phyloP scores from a whole-genome alignment of 768 basidiomycete genomes.

The Boletus insuetus region DNA sequence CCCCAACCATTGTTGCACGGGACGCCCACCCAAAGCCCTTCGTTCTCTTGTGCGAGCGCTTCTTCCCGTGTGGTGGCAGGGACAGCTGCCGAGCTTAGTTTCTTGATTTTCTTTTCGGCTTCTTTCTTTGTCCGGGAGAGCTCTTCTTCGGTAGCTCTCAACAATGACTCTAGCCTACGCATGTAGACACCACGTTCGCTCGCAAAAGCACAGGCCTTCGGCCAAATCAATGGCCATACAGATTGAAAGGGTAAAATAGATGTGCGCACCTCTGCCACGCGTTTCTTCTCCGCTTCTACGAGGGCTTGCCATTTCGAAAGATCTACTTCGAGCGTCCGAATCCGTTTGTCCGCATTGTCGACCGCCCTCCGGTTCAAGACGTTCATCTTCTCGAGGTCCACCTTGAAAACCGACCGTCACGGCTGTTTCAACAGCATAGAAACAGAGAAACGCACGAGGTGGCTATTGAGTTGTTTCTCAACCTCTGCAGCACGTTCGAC shows the following conservation, averaged over 20 bases:
- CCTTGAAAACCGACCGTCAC: conserved; percentile 23
- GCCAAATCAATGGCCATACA: background rate
- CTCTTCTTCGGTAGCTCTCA: conserved; percentile 42
- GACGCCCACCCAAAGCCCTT: conserved; percentile 53
- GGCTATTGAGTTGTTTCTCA: conserved; percentile 56
- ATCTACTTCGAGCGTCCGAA: conserved; percentile 32
- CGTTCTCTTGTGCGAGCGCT: conserved; percentile 47
- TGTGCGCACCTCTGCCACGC: conserved; percentile 39
- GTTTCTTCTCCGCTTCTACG: conserved; percentile 39
- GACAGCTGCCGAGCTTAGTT: conserved; percentile 32
- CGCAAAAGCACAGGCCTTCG: conserved; percentile 30
- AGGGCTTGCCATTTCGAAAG: conserved; percentile 32
- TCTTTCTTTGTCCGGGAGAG: conserved; percentile 47
- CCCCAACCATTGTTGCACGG: too few species aligned
- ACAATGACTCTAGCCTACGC: conserved; percentile 20
- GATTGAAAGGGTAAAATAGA: background rate
- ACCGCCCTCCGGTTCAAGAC: conserved; percentile 30
- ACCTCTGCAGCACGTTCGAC: conserved; percentile 65
- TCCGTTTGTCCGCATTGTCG: conserved; percentile 26
- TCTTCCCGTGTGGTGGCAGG: conserved; percentile 31
- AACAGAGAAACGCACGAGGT: conserved; percentile 49
- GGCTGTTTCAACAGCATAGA: background rate
- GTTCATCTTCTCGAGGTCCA: conserved; percentile 47
- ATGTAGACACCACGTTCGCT: conserved; percentile 30
- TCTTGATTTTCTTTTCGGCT: conserved; percentile 51